Evolutionary conservation across 805 yeast species (phyloP).

Genomic region (Yarrowia sp.): DNA sequence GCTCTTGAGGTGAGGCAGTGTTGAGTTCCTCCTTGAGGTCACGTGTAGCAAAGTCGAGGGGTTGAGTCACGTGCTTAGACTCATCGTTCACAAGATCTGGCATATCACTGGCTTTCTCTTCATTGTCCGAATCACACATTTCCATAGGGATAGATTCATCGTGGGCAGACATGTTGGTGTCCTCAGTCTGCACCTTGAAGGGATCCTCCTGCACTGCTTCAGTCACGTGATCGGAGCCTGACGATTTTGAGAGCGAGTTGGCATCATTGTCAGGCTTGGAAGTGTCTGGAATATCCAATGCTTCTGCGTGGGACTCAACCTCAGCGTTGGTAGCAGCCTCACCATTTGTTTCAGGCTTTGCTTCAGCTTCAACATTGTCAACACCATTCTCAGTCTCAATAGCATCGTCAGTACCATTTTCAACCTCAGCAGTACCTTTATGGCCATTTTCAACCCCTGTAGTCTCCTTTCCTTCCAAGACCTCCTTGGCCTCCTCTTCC

Average conservation of each 20-base stretch:
- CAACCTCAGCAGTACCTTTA: no score
- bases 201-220: conserved; percentile 8
- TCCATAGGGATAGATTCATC: conserved; percentile 31
- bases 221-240: not conserved
- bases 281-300: no score
- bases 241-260: not conserved
- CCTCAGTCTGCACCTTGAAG: not conserved
- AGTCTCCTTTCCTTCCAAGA: no score
- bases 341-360: no score
- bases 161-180: not conserved
- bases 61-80: not conserved
- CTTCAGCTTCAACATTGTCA: no score
- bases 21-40: conserved; percentile 2
- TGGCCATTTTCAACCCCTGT: no score
- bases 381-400: no score
- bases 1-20: not conserved
- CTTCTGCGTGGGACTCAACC: no score
- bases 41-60: not conserved
- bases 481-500: no score
- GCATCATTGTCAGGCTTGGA: no score
- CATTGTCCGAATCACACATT: conserved; percentile 13
- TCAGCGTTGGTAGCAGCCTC: no score
- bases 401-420: no score
- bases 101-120: not conserved
- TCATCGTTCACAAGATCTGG: not conserved